Evolutionary conservation across 352 stramenopile species (phyloP), one percentile per base, ranked within the genome.

Genomic region (Phytophthora megakarya): DNA sequence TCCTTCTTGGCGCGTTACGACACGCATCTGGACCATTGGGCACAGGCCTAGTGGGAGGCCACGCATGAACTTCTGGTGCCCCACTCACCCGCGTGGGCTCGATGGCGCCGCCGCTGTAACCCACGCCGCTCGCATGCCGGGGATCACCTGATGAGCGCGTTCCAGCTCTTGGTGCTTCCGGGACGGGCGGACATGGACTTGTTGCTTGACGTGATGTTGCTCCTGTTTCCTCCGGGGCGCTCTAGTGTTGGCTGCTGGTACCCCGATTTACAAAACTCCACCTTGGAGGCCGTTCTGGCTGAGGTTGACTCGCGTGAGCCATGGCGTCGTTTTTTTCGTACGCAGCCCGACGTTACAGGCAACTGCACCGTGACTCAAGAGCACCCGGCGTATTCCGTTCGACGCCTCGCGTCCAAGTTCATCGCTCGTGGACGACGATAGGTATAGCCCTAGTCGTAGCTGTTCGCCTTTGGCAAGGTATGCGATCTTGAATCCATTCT

Each of bases 31-130:
- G 21, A 39, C n/a, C n/a, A n/a, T n/a, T n/a, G n/a, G n/a, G n/a
- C n/a, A n/a, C n/a, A n/a, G n/a, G n/a, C n/a, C n/a, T 61, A 61
- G 37, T 61, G 52, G 52, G 42, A 61, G 22, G 28, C 52, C 5
- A 39, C 52, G 10, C 52, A 61, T 13, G 30, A 50, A 3, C 40
- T 61, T 0, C 11, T 16, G 1, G 28, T 61, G 11, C 42, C 30
- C 8, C 18, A 25, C 18, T n/a, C n/a, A 9, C 8, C 35, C 3
- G 26, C 23, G 0, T 49, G 22, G 22, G 11, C 30, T 10, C 5
- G 18, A 1, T 61, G 39, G 52, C 42, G 53, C 3, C 32, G 22
- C 9, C 16, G 18, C 8, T 18, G 26, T n/a, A n/a, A n/a, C n/a
- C n/a, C n/a, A n/a, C n/a, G n/a, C n/a, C 38, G 39, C 7, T 51